Evolutionary conservation across 495 filamentous ascomycete genomes (phyloP).

Genomic region (Neurospora sp.): DNA sequence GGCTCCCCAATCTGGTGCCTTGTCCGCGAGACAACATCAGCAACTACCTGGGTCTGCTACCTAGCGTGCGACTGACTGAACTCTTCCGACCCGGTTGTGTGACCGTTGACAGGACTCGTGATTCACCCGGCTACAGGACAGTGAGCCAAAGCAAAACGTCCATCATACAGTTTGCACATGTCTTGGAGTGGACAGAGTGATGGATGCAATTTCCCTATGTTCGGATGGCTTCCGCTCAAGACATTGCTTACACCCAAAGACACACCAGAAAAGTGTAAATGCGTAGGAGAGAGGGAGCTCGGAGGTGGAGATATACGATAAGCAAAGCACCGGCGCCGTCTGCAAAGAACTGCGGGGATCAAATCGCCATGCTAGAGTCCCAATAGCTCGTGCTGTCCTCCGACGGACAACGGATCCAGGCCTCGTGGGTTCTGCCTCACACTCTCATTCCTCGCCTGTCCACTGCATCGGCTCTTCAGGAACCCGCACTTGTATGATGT

Average conservation of each 20-base stretch:
- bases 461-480: not conserved
- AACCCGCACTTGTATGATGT: not conserved
- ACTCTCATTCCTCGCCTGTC: not conserved
- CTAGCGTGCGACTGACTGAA: not conserved
- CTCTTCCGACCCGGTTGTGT: not conserved
- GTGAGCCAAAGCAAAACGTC: not conserved
- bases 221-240: not conserved
- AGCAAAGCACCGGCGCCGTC: not conserved
- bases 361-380: not conserved
- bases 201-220: not conserved
- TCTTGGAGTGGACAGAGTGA: not conserved
- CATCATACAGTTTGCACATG: not conserved
- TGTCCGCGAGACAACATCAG: slow-evolving; percentile 7
- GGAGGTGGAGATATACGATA: not conserved
- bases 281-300: not conserved
- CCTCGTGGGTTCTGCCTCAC: not conserved
- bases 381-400: not conserved
- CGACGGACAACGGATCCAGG: not conserved
- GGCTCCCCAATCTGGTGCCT: slow-evolving; percentile 6
- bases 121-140: not conserved
- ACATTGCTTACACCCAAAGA: not conserved
- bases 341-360: not conserved
- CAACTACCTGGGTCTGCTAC: not conserved
- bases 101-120: not conserved
- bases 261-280: not conserved